Conservation (phyloP, 768 basidiomycete genomes). For the Boletus eberwhitei region DNA sequence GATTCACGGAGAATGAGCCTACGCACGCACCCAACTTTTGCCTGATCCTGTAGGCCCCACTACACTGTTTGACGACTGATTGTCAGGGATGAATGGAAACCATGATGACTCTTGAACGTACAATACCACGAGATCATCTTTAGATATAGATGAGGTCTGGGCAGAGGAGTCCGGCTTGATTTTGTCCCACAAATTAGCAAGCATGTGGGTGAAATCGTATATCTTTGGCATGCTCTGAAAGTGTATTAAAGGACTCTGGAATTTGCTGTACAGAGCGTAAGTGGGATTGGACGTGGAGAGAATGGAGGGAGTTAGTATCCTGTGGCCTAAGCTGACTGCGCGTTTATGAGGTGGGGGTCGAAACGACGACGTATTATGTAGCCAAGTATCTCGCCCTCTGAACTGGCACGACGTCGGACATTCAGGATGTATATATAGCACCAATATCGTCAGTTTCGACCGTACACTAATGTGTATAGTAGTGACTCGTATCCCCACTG, state of each 20-base stretch:
- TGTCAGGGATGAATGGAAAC: not conserved
- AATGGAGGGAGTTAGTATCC: too few species aligned
- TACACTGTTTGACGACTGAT: slow-evolving; percentile 1
- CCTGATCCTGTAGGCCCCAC: slow-evolving; percentile 19
- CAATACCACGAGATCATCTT: slow-evolving; percentile 21
- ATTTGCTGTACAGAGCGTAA: not conserved
- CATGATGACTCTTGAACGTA: not conserved
- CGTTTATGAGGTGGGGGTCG: too few species aligned
- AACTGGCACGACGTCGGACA: too few species aligned
- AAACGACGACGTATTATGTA: too few species aligned
- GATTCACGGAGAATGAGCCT: too few species aligned
- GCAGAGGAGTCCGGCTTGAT: slow-evolving; percentile 9
- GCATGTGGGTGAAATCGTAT: not conserved
- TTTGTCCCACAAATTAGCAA: slow-evolving; percentile 10
- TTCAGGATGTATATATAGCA: too few species aligned
- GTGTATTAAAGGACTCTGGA: not conserved
- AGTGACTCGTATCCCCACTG: too few species aligned
- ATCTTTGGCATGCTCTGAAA: not conserved
- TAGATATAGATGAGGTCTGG: not conserved
- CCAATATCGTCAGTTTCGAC: too few species aligned
- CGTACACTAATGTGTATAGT: too few species aligned
- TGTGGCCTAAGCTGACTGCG: too few species aligned
- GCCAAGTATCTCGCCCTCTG: too few species aligned
- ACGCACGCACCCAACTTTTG: slow-evolving; percentile 19
- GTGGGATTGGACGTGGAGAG: not conserved